Base-by-base conservation (phyloP, 768 basidiomycete genomes). In the Calvatia gigantea region DNA sequence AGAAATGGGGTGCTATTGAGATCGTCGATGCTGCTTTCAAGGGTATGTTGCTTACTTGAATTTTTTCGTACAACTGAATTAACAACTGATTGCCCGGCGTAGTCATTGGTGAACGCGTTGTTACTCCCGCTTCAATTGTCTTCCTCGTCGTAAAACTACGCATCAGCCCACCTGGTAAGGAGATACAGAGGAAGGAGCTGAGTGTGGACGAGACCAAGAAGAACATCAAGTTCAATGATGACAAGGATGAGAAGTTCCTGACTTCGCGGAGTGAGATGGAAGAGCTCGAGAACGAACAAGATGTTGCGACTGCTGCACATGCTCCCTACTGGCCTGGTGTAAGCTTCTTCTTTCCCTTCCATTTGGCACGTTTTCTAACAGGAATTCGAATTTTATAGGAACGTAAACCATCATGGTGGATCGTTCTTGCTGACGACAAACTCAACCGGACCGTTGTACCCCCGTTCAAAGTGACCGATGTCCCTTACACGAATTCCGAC, bases 251-350 rank as follows among this genome's bases (percentile, higher is more conserved):
- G 44, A 78, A 83, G 58, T 91, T 94, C 70, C 74, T 95, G 43
- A 72, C 70, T 17, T 78, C 80, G 29, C 76, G 83, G 19, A 77
- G 77, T 29, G 86, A 88, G 3, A 75, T 79, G 0, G 91, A 91
- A 61, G 84, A 86, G 48, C 59, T 84, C 17, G 63, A 70, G 14
- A 62, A 69, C 0, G 69, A 74, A n/a, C 73, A 73, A 25, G 65
- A 64, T n/a, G 60, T 69, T 47, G 61, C 72, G 8, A 73, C 73
- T 49, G 83, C 79, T 56, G 94, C 89, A n/a, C 95, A 99, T 67
- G 91, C 95, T 6, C 96, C 96, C 4, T 80, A 82, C 64, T 98
- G 94, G 94, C 94, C 96, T 54, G 82, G 79, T 57, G 94, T 95
- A 63, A 41, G 87, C 74, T 37, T 39, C 43, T 32, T 37, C 12